These are phyloP conservation scores for Cladophialophora carrionii DNA, from an alignment of 2,329 filamentous ascomycete genomes.

Conservation along the genomic window DNA sequence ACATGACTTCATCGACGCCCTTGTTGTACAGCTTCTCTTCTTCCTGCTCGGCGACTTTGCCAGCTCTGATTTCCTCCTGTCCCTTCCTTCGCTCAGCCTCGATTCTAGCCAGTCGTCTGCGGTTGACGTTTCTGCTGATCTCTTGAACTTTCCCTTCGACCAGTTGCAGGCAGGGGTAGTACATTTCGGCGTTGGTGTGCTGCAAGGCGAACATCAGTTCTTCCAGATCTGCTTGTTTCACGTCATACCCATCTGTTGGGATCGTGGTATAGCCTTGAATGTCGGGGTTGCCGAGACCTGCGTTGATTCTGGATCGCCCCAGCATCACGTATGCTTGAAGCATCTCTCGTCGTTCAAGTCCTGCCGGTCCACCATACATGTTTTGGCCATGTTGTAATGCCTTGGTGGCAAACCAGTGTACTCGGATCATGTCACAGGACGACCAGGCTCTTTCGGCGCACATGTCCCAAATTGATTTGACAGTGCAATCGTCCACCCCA, in stretches of 20 bases:
- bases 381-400: neutral
- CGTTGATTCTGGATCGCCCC: neutral
- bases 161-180: conserved; percentile 20
- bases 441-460: neutral
- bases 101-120: neutral
- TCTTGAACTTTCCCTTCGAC: conserved; percentile 17
- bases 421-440: conserved; percentile 13
- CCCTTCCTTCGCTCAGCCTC: neutral
- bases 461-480: neutral
- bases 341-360: neutral
- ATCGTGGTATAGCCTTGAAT: conserved; percentile 7
- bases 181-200: conserved; percentile 6
- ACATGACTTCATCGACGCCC: neutral
- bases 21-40: neutral
- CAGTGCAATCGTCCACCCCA: conserved; percentile 2
- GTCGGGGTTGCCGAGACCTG: neutral
- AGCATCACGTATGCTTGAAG: neutral
- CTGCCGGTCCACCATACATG: neutral
- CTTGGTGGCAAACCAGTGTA: conserved; percentile 6
- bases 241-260: conserved; percentile 14
- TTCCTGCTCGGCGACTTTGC: neutral
- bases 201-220: conserved; percentile 26
- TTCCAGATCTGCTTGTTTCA: conserved; percentile 10
- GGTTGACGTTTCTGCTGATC: neutral
- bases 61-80: neutral